Evolutionary conservation across 164 flowering plant genomes (phyloP), one percentile per base, ranked within the genome.

Genomic region (Tinospora cordifolia): DNA sequence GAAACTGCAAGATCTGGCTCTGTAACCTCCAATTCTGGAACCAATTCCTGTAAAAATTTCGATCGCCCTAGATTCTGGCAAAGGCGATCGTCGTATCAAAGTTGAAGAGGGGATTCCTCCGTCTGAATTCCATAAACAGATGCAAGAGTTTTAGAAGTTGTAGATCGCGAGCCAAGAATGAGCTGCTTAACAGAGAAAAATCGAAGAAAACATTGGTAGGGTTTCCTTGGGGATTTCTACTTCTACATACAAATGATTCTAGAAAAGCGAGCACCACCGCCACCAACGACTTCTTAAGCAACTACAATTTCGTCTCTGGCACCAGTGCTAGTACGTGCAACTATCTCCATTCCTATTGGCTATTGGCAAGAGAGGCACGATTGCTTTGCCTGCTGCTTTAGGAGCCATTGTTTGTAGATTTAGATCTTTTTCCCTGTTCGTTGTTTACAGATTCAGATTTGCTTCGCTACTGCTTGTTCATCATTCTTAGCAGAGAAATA

Each of bases 81-180:
- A 73, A 66, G 80, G 80, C 27, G 82, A 81, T 26, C 76, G 78
- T 51, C 77, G 70, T 17, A 58, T 77, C 65, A 77, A 67, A 38
- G 81, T 76, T 0, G 85, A 82, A 22, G 76, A 69, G 2, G 62
- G 57, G 8, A 40, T 74, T 12, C 72, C 83, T 19, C 75, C 74
- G 39, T 72, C 57, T 41, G 87, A 86, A 75, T 77, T 82, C 26
- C 91, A 85, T 71, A 68, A 82, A 54, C 86, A 84, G 81, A 83
- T 85, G 58, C 83, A 79, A 24, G 89, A 87, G 4, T 65, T 86
- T 66, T 87, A 83, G 75, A 79, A 84, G 49, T 17, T 86, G 67
- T 87, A 82, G 62, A 75, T 86, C 30, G 81, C 84, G 2, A 58
- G 1, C 24, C 83, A 80, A 11, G 82, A 84, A 68, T 83, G 80